phyloP scores from a whole-genome alignment of 2,329 filamentous ascomycete species.

The Cytospora schulzeri region DNA sequence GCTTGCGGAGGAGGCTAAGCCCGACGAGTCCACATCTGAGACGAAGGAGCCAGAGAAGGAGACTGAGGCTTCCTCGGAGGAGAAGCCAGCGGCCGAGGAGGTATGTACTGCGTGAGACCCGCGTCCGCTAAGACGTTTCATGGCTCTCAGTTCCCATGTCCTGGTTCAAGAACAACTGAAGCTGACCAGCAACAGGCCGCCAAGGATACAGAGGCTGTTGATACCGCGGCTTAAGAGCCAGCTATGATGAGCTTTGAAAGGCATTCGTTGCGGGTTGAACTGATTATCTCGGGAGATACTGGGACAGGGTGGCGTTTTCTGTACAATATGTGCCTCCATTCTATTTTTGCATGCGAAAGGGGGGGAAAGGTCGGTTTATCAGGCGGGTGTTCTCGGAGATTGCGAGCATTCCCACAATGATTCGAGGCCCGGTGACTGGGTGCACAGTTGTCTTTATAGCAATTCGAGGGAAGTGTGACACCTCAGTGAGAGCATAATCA shows the following conservation, averaged over 20 bases:
- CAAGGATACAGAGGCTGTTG: slow-evolving; percentile 40
- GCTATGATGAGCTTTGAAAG: neutral
- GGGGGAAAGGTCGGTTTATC: slow-evolving; percentile 4
- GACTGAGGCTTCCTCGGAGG: slow-evolving; percentile 33
- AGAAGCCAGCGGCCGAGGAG: slow-evolving; percentile 40
- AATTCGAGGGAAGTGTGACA: neutral
- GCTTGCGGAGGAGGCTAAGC: slow-evolving; percentile 39
- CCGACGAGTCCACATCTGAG: slow-evolving; percentile 33
- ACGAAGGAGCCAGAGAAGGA: slow-evolving; percentile 35
- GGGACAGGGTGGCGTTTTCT: slow-evolving; percentile 19
- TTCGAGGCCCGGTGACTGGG: slow-evolving; percentile 14
- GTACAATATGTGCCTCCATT: slow-evolving; percentile 25
- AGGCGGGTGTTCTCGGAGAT: slow-evolving; percentile 20
- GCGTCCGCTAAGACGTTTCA: neutral
- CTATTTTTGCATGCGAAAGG: slow-evolving; percentile 12
- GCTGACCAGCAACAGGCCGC: slow-evolving; percentile 30
- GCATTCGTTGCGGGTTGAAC: neutral
- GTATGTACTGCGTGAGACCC: slow-evolving; percentile 33
- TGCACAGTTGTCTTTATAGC: slow-evolving; percentile 6
- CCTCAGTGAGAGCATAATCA: slow-evolving; percentile 12
- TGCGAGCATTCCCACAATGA: slow-evolving; percentile 6
- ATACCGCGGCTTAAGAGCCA: slow-evolving; percentile 39
- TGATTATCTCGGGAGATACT: slow-evolving; percentile 4
- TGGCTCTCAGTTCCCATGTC: neutral
- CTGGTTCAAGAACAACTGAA: no score